These are phyloP conservation scores for Vigna angularis DNA, from an alignment of 306 rosid species.

Conservation along the genomic window DNA sequence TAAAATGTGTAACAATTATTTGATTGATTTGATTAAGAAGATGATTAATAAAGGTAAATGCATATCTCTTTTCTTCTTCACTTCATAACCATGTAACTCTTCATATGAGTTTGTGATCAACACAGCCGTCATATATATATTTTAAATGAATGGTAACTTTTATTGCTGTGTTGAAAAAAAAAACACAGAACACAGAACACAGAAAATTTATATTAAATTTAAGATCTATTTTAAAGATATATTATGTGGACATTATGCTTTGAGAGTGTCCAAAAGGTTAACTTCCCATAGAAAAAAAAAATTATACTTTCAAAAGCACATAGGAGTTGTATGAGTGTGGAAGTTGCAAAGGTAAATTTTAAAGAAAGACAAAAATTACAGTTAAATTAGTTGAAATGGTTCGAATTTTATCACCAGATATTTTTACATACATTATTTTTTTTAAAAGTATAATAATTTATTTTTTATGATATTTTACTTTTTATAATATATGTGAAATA, in stretches of 20 bases:
- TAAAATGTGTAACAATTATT: background rate
- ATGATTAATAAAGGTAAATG: background rate
- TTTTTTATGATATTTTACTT: too few species aligned
- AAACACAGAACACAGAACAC: too few species aligned
- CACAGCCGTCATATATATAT: background rate
- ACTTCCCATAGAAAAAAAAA: background rate
- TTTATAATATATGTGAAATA: too few species aligned
- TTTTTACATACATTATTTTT: too few species aligned
- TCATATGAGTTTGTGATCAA: background rate
- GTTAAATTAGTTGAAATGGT: conserved; percentile 12
- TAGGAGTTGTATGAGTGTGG: too few species aligned
- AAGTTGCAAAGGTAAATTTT: background rate
- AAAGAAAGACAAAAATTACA: conserved; percentile 10
- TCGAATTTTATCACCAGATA: too few species aligned
- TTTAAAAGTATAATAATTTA: too few species aligned
- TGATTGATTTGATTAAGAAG: background rate
- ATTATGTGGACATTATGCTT: background rate
- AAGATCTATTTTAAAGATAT: background rate
- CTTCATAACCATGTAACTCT: background rate
- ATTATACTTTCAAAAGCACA: too few species aligned
- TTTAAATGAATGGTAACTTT: conserved; percentile 3
- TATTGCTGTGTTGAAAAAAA: background rate
- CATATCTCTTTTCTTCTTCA: too few species aligned
- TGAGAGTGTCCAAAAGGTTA: background rate
- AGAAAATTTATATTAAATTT: background rate